Base-by-base conservation (phyloP, 2,329 filamentous ascomycete genomes). In the Penicillium crustosum region DNA sequence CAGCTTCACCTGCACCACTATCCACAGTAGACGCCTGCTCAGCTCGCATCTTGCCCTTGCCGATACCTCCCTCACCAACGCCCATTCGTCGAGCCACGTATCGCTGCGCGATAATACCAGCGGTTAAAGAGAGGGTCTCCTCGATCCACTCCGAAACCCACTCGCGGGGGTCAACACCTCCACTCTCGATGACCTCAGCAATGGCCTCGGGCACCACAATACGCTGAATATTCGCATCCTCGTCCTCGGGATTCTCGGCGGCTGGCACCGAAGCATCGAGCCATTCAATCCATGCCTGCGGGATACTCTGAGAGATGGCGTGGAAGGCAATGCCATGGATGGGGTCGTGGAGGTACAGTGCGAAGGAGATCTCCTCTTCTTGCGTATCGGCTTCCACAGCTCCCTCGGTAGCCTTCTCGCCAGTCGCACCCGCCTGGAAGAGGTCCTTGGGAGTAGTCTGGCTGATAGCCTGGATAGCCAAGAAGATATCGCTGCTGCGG, bases 141-240 rank as follows among this genome's bases (percentile, higher is more conserved):
- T 97, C 93, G 47, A 99, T 84, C 94, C 94, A 99, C 75, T 97
- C 94, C 3, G 93, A 89, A 38, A 96, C 90, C 94, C 94, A 99
- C 75, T 99, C 94, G 57, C 94, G 83, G 0, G 94, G 94, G 70
- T 99, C 94, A 2, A 97, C 91, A 10, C 86, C 86, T 17, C 86
- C 86, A 51, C 77, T 80, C 55, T 84, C 79, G 49, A 99, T 86
- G 62, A 97, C 96, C 64, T 93, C 90, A 23, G 85, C 83, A 67
- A 99, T 97, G 70, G 93, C 91, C 29, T 91, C 89, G 0, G 94
- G 93, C 35, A 93, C 75, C 2, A 69, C 62, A 7, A 68, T 60
- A 36, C 58, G 71, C 3, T 70, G 65, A 7, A 67, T 57, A 27
- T 72, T 49, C n/a, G 70, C 73, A 36, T 70, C 73, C 48, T 79